A percentile compares a stretch with the other conserved stretches of the same genome.
These are phyloP conservation scores for Grosmannia penicillata DNA, from an alignment of 2,329 filamentous ascomycete genomes.

Conservation along the genomic window DNA sequence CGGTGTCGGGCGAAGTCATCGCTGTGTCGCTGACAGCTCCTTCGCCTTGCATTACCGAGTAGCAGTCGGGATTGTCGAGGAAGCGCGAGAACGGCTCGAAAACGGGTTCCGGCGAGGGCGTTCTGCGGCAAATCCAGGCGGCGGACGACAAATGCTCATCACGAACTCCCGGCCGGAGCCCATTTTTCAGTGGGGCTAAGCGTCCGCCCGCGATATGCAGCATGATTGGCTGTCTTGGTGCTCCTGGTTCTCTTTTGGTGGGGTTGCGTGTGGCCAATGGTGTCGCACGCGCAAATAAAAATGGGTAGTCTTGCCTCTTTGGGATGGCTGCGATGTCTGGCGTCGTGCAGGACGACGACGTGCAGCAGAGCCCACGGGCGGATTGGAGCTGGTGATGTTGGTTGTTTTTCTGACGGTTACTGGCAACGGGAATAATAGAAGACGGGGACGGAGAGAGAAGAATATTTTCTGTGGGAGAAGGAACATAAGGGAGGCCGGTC, in stretches of 20 bases:
- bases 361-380: too few species aligned
- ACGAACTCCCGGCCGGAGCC: conserved; percentile 1
- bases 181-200: neutral
- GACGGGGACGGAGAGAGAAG: too few species aligned
- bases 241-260: neutral
- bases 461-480: too few species aligned
- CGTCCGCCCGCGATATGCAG: neutral
- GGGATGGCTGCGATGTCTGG: too few species aligned
- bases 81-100: neutral
- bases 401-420: too few species aligned
- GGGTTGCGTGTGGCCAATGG: neutral
- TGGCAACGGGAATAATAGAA: too few species aligned
- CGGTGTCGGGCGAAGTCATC: conserved; percentile 42
- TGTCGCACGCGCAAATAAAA: neutral
- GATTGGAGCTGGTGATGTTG: too few species aligned
- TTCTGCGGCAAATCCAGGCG: too few species aligned
- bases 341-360: too few species aligned
- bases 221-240: neutral
- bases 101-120: too few species aligned
- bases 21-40: conserved; percentile 36
- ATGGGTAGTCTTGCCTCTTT: too few species aligned
- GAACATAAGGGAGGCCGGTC: too few species aligned
- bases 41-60: conserved; percentile 27
- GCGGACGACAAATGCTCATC: neutral
- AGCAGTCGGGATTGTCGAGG: conserved; percentile 9